phyloP scores from a whole-genome alignment of 2,329 filamentous ascomycete genomes.

The Neopestalotiopsis sp. region DNA sequence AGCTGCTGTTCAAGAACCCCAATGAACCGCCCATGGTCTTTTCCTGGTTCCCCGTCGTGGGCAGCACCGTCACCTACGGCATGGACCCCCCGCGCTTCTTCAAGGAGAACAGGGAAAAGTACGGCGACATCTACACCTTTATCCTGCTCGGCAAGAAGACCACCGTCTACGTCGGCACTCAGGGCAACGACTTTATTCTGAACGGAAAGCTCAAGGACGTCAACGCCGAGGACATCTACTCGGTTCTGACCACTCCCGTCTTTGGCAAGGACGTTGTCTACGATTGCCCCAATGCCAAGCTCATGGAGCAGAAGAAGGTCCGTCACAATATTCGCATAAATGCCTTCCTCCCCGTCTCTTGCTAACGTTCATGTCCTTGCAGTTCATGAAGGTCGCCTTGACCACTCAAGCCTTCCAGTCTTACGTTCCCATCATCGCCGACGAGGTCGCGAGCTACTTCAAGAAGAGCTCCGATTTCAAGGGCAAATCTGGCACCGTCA shows the following conservation, averaged over 20 bases:
- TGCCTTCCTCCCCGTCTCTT: not conserved
- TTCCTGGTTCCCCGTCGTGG: constrained; percentile 82
- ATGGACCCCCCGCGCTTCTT: constrained; percentile 95
- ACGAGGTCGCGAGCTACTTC: constrained; percentile 76
- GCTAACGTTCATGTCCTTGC: constrained; percentile 11
- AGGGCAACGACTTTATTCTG: constrained; percentile 88
- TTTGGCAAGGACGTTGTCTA: constrained; percentile 90
- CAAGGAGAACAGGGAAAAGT: constrained; percentile 75
- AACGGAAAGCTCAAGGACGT: constrained; percentile 91
- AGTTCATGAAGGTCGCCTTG: constrained; percentile 83
- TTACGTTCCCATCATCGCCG: constrained; percentile 80
- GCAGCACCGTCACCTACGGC: constrained; percentile 91
- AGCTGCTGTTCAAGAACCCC: constrained; percentile 81
- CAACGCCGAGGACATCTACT: constrained; percentile 90
- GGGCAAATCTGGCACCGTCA: constrained; percentile 68
- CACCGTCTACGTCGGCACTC: constrained; percentile 80
- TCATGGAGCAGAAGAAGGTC: constrained; percentile 97
- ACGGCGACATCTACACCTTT: constrained; percentile 90
- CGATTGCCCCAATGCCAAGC: constrained; percentile 87
- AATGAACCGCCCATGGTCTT: constrained; percentile 84
- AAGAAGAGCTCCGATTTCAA: constrained; percentile 71
- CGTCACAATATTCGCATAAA: constrained; percentile 21
- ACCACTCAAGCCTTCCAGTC: constrained; percentile 74
- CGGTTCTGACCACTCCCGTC: constrained; percentile 71
- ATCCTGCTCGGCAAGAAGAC: constrained; percentile 87